phyloP scores from a whole-genome alignment of 2,329 filamentous ascomycete species.

The Fusarium domesticum region DNA sequence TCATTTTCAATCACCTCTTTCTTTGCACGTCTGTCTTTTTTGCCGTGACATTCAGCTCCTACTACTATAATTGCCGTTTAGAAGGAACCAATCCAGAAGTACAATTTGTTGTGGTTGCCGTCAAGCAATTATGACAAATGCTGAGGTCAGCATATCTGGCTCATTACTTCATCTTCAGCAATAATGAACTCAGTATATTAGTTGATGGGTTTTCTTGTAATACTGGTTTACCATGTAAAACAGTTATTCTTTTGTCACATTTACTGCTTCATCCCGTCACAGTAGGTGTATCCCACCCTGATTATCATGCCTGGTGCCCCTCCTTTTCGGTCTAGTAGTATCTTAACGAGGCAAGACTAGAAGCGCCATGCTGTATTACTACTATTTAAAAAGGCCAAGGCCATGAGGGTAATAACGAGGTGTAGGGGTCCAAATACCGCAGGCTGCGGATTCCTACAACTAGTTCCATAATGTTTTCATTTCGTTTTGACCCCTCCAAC shows the following conservation, averaged over 20 bases:
- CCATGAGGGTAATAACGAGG: neutral
- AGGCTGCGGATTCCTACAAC: no score
- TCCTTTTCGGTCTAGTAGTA: constrained; percentile 13
- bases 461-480: no score
- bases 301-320: constrained; percentile 28
- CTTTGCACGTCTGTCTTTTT: no score
- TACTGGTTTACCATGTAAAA: no score
- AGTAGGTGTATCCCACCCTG: constrained; percentile 6
- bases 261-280: constrained; percentile 1
- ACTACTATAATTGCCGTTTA: no score
- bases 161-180: neutral
- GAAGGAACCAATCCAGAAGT: no score
- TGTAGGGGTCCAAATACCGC: constrained; percentile 17
- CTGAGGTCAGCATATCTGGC: constrained; percentile 1
- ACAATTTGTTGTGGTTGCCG: no score
- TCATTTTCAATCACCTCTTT: no score
- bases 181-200: no score
- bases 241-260: neutral
- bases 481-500: constrained; percentile 15
- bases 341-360: constrained; percentile 8
- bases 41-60: no score
- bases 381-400: constrained; percentile 11
- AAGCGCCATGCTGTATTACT: constrained; percentile 4
- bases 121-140: neutral
- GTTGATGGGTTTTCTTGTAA: no score